Conservation (phyloP, 768 basidiomycete genomes). For the Leccinum rimulosum region DNA sequence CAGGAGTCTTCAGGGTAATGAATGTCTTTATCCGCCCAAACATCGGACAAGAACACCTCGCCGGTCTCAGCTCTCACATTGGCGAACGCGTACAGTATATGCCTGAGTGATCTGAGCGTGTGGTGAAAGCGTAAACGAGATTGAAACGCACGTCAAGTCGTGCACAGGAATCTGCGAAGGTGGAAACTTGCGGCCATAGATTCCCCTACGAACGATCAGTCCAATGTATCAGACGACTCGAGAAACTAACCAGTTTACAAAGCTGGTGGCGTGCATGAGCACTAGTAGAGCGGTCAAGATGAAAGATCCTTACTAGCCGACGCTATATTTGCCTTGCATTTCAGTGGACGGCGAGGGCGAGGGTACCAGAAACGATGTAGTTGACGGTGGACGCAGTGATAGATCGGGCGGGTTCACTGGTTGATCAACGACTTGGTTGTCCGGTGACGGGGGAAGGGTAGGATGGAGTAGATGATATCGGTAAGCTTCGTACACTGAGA, state of each 20-base stretch:
- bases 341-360: constrained; percentile 34
- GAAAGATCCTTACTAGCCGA: constrained; percentile 69
- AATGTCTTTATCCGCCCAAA: constrained; percentile 96
- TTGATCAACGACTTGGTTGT: constrained; percentile 18
- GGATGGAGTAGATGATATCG: constrained; percentile 34
- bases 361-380: constrained; percentile 6
- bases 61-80: constrained; percentile 82
- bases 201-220: constrained; percentile 60
- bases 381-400: constrained; percentile 7
- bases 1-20: constrained; percentile 95
- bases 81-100: constrained; percentile 92
- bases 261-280: constrained; percentile 40
- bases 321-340: constrained; percentile 61
- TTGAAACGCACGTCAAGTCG: constrained; percentile 73
- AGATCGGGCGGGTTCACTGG: constrained; percentile 6
- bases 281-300: constrained; percentile 6
- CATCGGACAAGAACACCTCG: constrained; percentile 84
- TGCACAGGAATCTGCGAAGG: constrained; percentile 79
- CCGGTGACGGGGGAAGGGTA: constrained; percentile 1
- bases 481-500: constrained; percentile 43
- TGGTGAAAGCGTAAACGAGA: background rate
- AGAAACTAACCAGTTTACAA: constrained; percentile 66
- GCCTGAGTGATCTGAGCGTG: constrained; percentile 41
- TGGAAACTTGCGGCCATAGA: constrained; percentile 90
- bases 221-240: background rate